A percentile compares a stretch with the other conserved stretches of the same genome.
phyloP scores from a whole-genome alignment of 179 eudicot species.

The Amaranthus tricolor region DNA sequence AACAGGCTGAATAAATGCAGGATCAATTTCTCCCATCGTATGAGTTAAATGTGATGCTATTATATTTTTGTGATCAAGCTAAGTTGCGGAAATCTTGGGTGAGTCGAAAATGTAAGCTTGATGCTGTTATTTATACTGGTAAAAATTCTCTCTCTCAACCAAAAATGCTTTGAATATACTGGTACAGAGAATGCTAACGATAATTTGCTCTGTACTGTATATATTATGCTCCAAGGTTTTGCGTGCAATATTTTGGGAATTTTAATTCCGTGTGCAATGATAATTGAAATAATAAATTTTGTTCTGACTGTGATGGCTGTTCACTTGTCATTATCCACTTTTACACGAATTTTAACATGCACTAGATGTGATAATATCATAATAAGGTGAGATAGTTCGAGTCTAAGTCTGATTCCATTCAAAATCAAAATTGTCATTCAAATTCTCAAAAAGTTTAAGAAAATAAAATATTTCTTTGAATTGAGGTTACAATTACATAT shows the following conservation, averaged over 20 bases:
- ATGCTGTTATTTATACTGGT: background rate
- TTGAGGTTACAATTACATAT: no score
- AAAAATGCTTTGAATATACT: background rate
- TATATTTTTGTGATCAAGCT: background rate
- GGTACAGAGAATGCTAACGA: background rate
- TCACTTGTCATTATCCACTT: background rate
- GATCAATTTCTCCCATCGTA: conserved; percentile 53
- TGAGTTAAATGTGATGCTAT: no score
- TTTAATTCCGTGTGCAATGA: background rate
- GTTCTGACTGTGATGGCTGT: background rate
- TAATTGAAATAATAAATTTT: background rate
- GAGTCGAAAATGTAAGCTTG: background rate
- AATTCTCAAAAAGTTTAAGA: no score
- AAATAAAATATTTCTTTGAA: no score
- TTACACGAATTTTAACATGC: background rate
- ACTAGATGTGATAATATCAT: background rate
- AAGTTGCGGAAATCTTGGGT: background rate
- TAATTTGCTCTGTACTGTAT: background rate
- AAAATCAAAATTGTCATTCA: no score
- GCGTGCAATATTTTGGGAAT: background rate
- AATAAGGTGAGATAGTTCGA: no score
- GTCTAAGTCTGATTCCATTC: no score
- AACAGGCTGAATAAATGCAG: conserved; percentile 52
- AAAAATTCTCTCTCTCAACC: background rate
- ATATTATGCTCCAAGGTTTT: background rate